Conservation (phyloP, 441 rosid genomes). For the Syzygium malaccense region DNA sequence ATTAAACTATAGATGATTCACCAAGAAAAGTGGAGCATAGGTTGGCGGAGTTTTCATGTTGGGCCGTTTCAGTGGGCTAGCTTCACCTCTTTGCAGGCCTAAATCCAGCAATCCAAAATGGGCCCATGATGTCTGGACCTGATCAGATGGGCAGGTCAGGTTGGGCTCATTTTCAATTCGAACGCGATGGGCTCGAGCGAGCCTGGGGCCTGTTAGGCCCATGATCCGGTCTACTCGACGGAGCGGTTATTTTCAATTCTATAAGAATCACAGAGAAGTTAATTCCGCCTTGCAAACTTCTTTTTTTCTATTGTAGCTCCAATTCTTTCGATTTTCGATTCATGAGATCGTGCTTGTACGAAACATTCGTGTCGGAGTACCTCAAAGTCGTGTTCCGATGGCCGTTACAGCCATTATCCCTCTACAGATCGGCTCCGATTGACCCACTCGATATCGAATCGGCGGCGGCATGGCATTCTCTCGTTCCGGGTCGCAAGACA, state of each 20-base stretch:
- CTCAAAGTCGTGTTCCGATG: background rate
- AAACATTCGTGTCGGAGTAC: background rate
- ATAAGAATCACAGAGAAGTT: background rate
- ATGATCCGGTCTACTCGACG: background rate
- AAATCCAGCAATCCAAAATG: background rate
- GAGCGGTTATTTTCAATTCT: background rate
- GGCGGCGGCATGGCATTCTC: background rate
- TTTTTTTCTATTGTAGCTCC: background rate
- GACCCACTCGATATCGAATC: background rate
- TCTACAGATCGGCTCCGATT: background rate
- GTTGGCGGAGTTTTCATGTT: background rate
- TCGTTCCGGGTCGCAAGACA: fast-evolving
- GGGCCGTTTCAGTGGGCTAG: background rate
- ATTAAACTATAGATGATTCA: background rate
- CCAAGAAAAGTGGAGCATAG: background rate
- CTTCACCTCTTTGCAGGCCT: background rate
- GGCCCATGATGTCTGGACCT: background rate
- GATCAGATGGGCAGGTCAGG: background rate
- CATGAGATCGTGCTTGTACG: background rate
- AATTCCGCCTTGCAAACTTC: background rate
- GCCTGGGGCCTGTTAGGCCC: background rate
- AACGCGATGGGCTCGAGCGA: background rate
- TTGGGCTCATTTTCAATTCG: background rate
- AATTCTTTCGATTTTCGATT: background rate
- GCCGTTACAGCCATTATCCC: background rate